These are phyloP conservation scores for Aechmea fasciata DNA, from an alignment of 176 grass and related monocot genomes.

Conservation along the genomic window DNA sequence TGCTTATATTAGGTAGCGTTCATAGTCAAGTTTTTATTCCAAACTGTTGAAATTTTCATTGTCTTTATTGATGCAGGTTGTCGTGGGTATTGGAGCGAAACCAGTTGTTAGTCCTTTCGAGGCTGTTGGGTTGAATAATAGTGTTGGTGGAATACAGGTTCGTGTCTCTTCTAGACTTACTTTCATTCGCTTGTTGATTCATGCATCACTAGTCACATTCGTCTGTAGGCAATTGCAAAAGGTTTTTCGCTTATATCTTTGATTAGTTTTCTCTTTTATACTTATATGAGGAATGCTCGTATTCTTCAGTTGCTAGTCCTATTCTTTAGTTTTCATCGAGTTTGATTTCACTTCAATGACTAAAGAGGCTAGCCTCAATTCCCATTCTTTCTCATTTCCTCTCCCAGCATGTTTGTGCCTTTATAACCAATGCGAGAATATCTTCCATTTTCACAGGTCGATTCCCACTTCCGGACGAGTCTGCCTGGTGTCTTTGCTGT, in stretches of 20 bases:
- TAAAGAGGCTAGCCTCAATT: too few species aligned
- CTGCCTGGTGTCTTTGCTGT: constrained; percentile 79
- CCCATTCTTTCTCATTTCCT: too few species aligned
- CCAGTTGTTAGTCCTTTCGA: constrained; percentile 85
- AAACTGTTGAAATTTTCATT: background rate
- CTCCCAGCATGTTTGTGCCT: background rate
- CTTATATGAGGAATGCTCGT: background rate
- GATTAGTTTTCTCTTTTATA: background rate
- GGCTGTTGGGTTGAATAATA: constrained; percentile 50
- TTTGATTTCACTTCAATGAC: too few species aligned
- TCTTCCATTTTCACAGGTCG: constrained; percentile 45
- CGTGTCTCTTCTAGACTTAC: constrained; percentile 20
- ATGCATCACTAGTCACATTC: background rate
- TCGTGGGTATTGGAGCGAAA: constrained; percentile 90
- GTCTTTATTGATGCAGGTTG: constrained; percentile 39
- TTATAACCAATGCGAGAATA: constrained; percentile 15
- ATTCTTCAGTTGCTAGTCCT: background rate
- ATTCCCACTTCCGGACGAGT: constrained; percentile 76
- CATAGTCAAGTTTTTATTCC: background rate
- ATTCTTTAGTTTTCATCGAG: background rate
- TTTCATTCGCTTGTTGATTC: constrained; percentile 3
- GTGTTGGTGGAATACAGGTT: constrained; percentile 98
- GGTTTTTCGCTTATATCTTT: background rate
- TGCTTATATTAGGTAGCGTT: background rate
- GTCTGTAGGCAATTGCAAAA: background rate